Base-by-base conservation (phyloP, 176 grass and related monocot genomes). In the Cenchrus purpureus region DNA sequence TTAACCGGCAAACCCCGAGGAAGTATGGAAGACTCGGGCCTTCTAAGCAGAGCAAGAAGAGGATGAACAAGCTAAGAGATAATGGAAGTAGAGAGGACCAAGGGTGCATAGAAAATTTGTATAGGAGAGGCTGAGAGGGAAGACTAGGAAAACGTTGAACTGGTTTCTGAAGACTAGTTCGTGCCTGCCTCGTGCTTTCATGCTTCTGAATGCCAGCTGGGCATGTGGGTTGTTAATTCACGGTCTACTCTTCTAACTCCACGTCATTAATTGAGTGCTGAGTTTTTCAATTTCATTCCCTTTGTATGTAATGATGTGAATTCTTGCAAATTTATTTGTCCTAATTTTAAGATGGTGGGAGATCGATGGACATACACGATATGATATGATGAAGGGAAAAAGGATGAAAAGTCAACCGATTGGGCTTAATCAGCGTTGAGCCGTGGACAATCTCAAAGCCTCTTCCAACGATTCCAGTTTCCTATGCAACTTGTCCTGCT, bases 131-230 rank as follows among this genome's bases (percentile, higher is more conserved):
- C 25, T 25, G 25, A 25, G 25, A 25, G 29, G 29, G 56, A 62
- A 28, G 69, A 52, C 56, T 64, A 28, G 4, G 19, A 61, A 54
- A 40, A 46, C 46, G 44, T 74, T 74, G 81, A 83, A 63, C 28
- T 63, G 28, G 81, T 14, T 74, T 37, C 14, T 37, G 9, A 52
- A 73, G 81, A 83, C 69, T 11, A 52, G 11, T 74, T 83, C 81
- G 7, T 83, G 55, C 55, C 78, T 62, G 42, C 55, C 81, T 50
- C 81, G 57, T 74, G 81, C 44, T 73, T 83, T 74, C 69, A 63
- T 50, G 28, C 48, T 62, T 50, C 4, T 0, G 17, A 22, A 34
- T 83, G 29, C 14, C 71, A 52, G 57, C 59, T 74, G 28, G 51
- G 7, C 57, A 40, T 42, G 44, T 25, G 16, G 17, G 51, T 83